Evolutionary conservation across 2,329 filamentous ascomycete species (phyloP).

Genomic region (Fusarium siculi): DNA sequence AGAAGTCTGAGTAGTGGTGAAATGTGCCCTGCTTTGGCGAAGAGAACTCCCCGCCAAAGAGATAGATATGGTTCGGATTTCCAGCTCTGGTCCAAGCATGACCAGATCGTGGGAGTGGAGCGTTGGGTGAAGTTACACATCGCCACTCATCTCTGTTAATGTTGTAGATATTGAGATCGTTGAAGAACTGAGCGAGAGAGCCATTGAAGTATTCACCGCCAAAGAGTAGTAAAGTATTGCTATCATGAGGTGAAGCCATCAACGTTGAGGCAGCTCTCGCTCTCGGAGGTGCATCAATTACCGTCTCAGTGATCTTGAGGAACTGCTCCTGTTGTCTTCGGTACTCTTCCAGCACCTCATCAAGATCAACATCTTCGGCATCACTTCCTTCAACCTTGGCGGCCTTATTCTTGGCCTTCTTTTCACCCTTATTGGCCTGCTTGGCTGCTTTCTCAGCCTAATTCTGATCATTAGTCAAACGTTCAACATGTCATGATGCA

Average conservation of each 20-base stretch:
- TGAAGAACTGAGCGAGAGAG: conserved; percentile 78
- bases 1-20: conserved; percentile 99
- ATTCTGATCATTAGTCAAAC: conserved; percentile 32
- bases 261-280: conserved; percentile 84
- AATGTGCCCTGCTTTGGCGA: conserved; percentile 98
- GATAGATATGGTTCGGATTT: conserved; percentile 84
- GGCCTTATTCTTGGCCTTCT: conserved; percentile 78
- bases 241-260: conserved; percentile 85
- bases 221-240: conserved; percentile 89
- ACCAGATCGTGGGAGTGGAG: conserved; percentile 87
- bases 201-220: conserved; percentile 98
- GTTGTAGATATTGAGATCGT: conserved; percentile 75
- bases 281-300: conserved; percentile 76
- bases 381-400: conserved; percentile 84
- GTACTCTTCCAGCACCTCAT: conserved; percentile 92
- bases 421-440: conserved; percentile 89
- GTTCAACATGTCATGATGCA: conserved; percentile 20
- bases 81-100: conserved; percentile 95
- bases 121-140: conserved; percentile 88
- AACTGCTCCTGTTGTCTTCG: conserved; percentile 93
- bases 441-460: conserved; percentile 76
- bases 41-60: conserved; percentile 97
- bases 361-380: conserved; percentile 90
- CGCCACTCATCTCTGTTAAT: conserved; percentile 91
- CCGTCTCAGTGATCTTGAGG: conserved; percentile 88